Base-by-base conservation (phyloP, 1,284 basidiomycete species). In the Pascua sp. region DNA sequence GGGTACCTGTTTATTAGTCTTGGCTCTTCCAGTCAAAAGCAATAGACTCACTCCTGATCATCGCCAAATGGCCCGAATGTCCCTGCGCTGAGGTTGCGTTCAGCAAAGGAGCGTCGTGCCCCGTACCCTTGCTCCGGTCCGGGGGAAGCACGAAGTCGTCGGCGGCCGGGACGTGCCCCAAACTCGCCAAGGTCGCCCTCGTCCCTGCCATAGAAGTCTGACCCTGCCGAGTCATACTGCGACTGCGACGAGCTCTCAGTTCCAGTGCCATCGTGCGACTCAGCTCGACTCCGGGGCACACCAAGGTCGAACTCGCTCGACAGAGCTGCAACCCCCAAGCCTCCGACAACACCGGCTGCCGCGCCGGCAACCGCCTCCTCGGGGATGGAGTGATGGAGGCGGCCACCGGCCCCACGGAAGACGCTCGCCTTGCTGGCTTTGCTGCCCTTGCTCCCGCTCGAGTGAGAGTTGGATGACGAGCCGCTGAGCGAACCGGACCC, bases 11-110 rank as follows among this genome's bases (percentile, higher is more conserved):
- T 32, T 32, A 7, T 32, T 7, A 32, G 24, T 32, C n/a, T 36
- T 9, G 9, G n/a, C 45, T 2, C 32, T 11, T 2, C 39, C n/a
- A 5, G 17, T 15, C 41, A 36, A 41, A 45, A 18, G 13, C 13
- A 16, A 44, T 47, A 42, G 5, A 54, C 48, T 42, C 51, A 46
- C 9, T n/a, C 24, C 39, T 49, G 16, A 11, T 32, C 42, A 15
- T 24, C 47, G 18, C 37, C 43, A 16, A 46, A 32, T 5, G 51
- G 54, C 10, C 59, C 60, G 24, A 62, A 59, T 8, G 60, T 62
- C 13, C 57, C 60, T 1, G 57, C 57, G 17, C 60, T 62, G 18
- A 38, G 48, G 49, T 62, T 59, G 13, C 55, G 52, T 41, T 56
- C 49, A 10, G 46, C 32, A 42, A 38, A 51, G n/a, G n/a, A n/a